phyloP scores from a whole-genome alignment of 2,329 filamentous ascomycete genomes.

The Diaporthe destruens region DNA sequence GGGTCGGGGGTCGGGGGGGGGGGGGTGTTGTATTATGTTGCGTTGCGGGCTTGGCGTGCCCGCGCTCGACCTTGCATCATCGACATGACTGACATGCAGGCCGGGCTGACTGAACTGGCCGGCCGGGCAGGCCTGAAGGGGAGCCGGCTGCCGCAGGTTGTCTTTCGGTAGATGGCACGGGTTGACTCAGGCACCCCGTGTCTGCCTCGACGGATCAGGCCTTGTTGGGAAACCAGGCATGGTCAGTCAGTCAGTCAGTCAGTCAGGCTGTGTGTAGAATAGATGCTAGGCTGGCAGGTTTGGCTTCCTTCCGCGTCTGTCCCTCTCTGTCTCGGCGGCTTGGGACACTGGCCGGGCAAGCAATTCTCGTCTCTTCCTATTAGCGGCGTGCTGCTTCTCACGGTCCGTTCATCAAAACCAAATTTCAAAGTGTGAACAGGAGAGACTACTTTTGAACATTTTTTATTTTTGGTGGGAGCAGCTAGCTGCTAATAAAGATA shows the following conservation, averaged over 20 bases:
- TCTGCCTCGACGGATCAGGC: too few relatives aligned
- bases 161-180: too few relatives aligned
- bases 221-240: too few relatives aligned
- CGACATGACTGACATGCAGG: too few relatives aligned
- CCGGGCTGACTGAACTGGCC: too few relatives aligned
- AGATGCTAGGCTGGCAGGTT: slow-evolving; percentile 1
- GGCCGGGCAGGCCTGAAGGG: neutral
- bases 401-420: too few relatives aligned
- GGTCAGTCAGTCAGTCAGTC: too few relatives aligned
- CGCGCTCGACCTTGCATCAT: slow-evolving; percentile 21
- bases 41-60: slow-evolving; percentile 7
- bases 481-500: slow-evolving; percentile 30
- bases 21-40: neutral
- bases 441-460: neutral
- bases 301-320: neutral
- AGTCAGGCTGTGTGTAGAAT: neutral
- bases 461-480: slow-evolving; percentile 8
- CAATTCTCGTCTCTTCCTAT: too few relatives aligned
- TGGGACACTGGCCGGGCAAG: neutral
- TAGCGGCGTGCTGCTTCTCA: neutral
- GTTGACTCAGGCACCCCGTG: too few relatives aligned
- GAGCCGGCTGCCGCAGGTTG: too few relatives aligned
- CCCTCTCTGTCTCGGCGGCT: neutral
- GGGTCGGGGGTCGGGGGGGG: too few relatives aligned
- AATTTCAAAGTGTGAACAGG: too few relatives aligned